These are phyloP conservation scores for Phylloporus scabripes DNA, from an alignment of 768 basidiomycete species.

Conservation along the genomic window DNA sequence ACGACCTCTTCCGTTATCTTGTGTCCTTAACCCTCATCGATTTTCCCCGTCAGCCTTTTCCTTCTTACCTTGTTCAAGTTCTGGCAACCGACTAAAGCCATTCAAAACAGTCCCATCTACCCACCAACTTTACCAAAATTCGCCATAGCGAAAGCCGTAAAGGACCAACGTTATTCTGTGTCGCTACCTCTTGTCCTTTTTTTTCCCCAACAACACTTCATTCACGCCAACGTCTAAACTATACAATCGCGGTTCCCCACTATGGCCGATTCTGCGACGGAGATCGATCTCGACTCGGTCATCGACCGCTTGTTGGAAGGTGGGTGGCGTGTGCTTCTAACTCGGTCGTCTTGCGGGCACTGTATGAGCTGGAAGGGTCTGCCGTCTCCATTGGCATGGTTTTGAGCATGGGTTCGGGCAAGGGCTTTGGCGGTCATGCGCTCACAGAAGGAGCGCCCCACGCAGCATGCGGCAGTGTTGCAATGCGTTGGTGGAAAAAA, in stretches of 20 bases:
- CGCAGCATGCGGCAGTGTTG: conserved; percentile 18
- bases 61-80: conserved; percentile 13
- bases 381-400: conserved; percentile 1
- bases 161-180: conserved; percentile 17
- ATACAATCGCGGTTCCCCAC: conserved; percentile 14
- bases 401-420: background rate
- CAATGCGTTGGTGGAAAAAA: conserved; percentile 7
- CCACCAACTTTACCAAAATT: conserved; percentile 14
- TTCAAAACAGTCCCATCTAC: conserved; percentile 5
- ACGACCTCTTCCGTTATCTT: conserved; percentile 31
- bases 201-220: conserved; percentile 6
- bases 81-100: conserved; percentile 21
- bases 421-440: conserved; percentile 10
- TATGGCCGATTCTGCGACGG: conserved; percentile 79
- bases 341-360: conserved; percentile 17
- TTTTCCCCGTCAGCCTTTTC: conserved; percentile 14
- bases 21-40: conserved; percentile 30
- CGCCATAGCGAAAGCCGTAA: conserved; percentile 15
- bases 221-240: conserved; percentile 16
- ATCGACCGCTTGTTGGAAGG: conserved; percentile 98
- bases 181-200: conserved; percentile 22
- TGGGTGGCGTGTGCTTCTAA: conserved; percentile 42
- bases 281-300: conserved; percentile 99
- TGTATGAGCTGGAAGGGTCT: conserved; percentile 2
- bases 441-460: background rate